These are phyloP conservation scores for Fusarium burgessii DNA, from an alignment of 2,329 filamentous ascomycete species.

Conservation along the genomic window DNA sequence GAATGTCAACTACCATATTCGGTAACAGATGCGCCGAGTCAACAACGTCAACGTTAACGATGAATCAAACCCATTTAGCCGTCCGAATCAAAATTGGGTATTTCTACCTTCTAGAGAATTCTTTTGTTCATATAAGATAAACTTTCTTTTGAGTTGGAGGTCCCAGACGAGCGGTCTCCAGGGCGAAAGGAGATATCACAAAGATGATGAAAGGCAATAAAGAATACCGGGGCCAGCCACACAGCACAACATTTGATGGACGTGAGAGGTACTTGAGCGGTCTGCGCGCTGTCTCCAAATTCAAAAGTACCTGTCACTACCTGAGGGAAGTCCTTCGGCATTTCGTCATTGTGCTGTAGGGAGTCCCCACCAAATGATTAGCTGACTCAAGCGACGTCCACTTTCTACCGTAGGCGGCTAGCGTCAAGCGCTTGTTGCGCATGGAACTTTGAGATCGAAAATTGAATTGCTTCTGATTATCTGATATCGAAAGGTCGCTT, in stretches of 20 bases:
- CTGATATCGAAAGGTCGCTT: neutral
- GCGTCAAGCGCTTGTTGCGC: constrained; percentile 30
- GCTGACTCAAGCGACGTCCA: constrained; percentile 18
- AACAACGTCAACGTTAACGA: neutral
- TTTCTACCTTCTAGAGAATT: neutral
- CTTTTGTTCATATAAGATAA: neutral
- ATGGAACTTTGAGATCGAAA: constrained; percentile 16
- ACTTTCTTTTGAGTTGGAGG: neutral
- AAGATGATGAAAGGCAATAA: neutral
- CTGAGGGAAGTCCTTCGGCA: constrained; percentile 21
- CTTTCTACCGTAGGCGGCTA: constrained; percentile 19
- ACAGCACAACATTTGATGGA: neutral
- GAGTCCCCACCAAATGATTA: constrained; percentile 13
- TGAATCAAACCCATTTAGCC: constrained; percentile 5
- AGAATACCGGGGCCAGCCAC: constrained; percentile 14
- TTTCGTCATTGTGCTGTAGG: constrained; percentile 34
- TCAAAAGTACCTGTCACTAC: constrained; percentile 16
- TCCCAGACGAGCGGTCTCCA: neutral
- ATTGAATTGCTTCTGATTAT: constrained; percentile 6
- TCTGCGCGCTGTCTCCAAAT: neutral
- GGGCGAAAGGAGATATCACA: neutral
- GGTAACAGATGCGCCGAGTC: constrained; percentile 32
- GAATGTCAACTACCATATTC: constrained; percentile 24
- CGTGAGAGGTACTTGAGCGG: constrained; percentile 7
- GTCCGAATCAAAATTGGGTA: neutral